phyloP scores from a whole-genome alignment of 176 grass and related monocot genomes.

The Eragrostis nindensis region DNA sequence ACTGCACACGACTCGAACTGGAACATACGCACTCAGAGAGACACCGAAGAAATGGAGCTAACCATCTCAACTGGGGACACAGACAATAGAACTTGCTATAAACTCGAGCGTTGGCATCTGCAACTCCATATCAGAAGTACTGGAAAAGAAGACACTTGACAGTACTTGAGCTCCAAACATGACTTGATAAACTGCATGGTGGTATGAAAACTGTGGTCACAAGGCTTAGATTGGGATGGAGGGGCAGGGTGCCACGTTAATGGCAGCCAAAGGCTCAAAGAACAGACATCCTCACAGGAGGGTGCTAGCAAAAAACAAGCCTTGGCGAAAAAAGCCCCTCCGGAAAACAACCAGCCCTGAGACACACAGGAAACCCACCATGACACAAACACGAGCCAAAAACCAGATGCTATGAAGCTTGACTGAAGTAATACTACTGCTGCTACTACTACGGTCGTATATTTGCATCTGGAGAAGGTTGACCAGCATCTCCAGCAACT shows the following conservation, averaged over 20 bases:
- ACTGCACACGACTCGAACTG: constrained; percentile 31
- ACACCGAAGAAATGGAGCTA: constrained; percentile 30
- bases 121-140: constrained; percentile 40
- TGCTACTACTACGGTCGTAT: constrained; percentile 39
- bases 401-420: constrained; percentile 50
- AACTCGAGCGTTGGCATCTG: constrained; percentile 34
- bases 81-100: constrained; percentile 30
- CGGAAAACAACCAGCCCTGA: constrained; percentile 58
- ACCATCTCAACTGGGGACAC: background rate
- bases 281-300: constrained; percentile 55
- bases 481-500: constrained; percentile 36
- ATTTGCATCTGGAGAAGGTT: constrained; percentile 60
- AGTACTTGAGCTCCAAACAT: constrained; percentile 54
- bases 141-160: constrained; percentile 47
- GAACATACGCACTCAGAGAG: constrained; percentile 33
- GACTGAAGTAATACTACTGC: constrained; percentile 39
- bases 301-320: constrained; percentile 71
- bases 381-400: constrained; percentile 48
- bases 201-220: constrained; percentile 44
- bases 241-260: constrained; percentile 42
- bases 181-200: constrained; percentile 63
- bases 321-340: constrained; percentile 49
- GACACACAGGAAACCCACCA: constrained; percentile 61
- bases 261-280: constrained; percentile 57
- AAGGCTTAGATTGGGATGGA: constrained; percentile 56